Evolutionary conservation across 495 filamentous ascomycete genomes (phyloP), one percentile per base, ranked within the genome.

Genomic region (Aspergillus sparsus): DNA sequence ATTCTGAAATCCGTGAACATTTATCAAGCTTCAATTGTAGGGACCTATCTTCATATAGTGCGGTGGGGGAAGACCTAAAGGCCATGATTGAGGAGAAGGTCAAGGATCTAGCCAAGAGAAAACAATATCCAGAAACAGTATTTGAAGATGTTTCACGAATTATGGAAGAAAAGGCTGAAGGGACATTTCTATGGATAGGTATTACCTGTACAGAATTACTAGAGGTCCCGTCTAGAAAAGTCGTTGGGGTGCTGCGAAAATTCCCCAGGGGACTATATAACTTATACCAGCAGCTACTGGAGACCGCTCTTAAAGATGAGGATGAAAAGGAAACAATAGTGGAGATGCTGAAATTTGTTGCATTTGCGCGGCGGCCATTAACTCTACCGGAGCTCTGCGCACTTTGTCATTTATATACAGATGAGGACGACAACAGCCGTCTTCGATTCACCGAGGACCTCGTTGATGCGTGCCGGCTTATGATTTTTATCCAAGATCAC

Each of bases 121-220:
- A 67, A n/a, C 9, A 61, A 9, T 70, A 70, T 39, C 41, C 67
- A 4, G 33, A 58, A 32, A 53, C 15, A 15, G 49, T 68, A 10
- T 42, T 8, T 13, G 5, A 36, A n/a, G 33, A 56, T 31, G 57
- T 65, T 33, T 56, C 56, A 8, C 18, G 32, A 9, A 67, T 68
- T 10, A 50, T 72, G 10, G 15, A 61, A 31, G 64, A 70, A 18
- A 69, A 69, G 49, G 65, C 67, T n/a, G 67, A 72, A 37, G 70
- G 67, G 32, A 72, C 66, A 27, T 72, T 70, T 51, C 62, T 70
- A n/a, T 72, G 67, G 70, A 59, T 70, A 32, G 68, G 62, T 3
- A 60, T 70, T 21, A 68, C 62, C 1, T 65, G 62, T 50, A 18
- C 18, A 5, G 57, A 67, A 54, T 49, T 69, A 49, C 35, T 4